These are phyloP conservation scores for Agastache rugosa DNA, from an alignment of 257 asterid species.

Conservation along the genomic window DNA sequence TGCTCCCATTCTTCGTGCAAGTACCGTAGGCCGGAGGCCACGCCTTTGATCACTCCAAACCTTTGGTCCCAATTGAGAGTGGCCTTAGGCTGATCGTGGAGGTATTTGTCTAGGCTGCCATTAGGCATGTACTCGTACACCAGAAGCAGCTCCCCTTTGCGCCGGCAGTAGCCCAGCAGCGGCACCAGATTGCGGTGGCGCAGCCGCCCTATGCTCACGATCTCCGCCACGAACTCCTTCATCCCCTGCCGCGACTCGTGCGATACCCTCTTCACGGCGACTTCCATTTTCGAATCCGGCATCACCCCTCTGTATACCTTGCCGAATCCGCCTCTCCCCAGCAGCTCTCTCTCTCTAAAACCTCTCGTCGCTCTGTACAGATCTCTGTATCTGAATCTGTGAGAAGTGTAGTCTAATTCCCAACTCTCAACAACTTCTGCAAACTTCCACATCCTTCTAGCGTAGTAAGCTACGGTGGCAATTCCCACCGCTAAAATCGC, in stretches of 20 bases:
- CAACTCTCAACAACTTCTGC: slow-evolving; percentile 68
- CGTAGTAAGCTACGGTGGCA: slow-evolving; percentile 24
- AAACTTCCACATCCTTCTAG: slow-evolving; percentile 46
- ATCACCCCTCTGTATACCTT: slow-evolving; percentile 63
- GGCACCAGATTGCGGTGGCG: slow-evolving; percentile 73
- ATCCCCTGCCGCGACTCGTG: slow-evolving; percentile 75
- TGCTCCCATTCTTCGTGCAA: slow-evolving; percentile 72
- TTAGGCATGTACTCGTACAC: slow-evolving; percentile 77
- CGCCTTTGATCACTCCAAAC: slow-evolving; percentile 58
- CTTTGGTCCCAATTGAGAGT: slow-evolving; percentile 63
- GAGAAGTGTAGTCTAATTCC: slow-evolving; percentile 62
- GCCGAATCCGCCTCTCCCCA: slow-evolving; percentile 77
- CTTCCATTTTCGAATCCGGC: slow-evolving; percentile 41
- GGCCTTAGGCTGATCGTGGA: slow-evolving; percentile 42
- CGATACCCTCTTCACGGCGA: slow-evolving; percentile 67
- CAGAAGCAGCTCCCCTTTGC: slow-evolving; percentile 58
- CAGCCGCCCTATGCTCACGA: slow-evolving; percentile 66
- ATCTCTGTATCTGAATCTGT: slow-evolving; percentile 68
- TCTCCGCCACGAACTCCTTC: slow-evolving; percentile 69
- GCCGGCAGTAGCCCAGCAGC: slow-evolving; percentile 65
- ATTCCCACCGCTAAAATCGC: background rate
- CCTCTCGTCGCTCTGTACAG: slow-evolving; percentile 64
- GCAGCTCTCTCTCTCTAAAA: slow-evolving; percentile 50
- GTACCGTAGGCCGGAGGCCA: slow-evolving; percentile 60
- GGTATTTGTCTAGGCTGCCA: slow-evolving; percentile 66